phyloP scores from a whole-genome alignment of 495 filamentous ascomycete genomes.

The Trichocladium antarcticum region DNA sequence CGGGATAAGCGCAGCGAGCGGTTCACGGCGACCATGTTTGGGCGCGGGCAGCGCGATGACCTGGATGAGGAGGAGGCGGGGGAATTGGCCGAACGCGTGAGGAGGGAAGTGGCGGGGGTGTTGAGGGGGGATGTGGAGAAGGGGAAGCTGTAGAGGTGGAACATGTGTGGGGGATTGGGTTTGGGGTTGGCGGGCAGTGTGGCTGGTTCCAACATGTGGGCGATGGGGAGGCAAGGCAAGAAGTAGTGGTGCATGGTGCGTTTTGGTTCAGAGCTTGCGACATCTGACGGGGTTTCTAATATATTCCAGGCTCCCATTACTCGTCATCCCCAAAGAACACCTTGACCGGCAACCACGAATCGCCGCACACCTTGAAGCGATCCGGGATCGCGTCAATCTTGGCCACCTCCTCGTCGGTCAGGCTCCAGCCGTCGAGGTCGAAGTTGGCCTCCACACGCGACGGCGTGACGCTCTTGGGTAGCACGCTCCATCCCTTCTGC shows the following conservation, averaged over 20 bases:
- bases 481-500: slow-evolving; percentile 61
- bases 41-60: slow-evolving; percentile 66
- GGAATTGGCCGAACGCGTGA: slow-evolving; percentile 49
- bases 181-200: slow-evolving; percentile 38
- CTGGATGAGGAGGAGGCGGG: slow-evolving; percentile 76
- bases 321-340: slow-evolving; percentile 86
- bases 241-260: neutral
- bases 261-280: neutral
- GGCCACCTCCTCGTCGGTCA: slow-evolving; percentile 53
- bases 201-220: neutral
- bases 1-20: slow-evolving; percentile 37
- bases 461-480: slow-evolving; percentile 53
- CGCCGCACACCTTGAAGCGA: slow-evolving; percentile 64
- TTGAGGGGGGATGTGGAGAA: slow-evolving; percentile 40
- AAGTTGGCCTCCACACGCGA: slow-evolving; percentile 49
- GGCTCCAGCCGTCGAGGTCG: slow-evolving; percentile 53
- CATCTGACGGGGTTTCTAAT: slow-evolving; percentile 5
- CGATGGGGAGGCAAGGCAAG: too few species aligned
- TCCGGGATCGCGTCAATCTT: slow-evolving; percentile 52
- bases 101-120: slow-evolving; percentile 47
- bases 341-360: slow-evolving; percentile 60
- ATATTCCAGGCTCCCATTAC: slow-evolving; percentile 3
- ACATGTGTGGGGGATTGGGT: too few species aligned
- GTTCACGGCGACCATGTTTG: slow-evolving; percentile 66
- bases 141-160: slow-evolving; percentile 30